Evolutionary conservation across 2,329 filamentous ascomycete genomes (phyloP).

Genomic region (Helotiales sp.): DNA sequence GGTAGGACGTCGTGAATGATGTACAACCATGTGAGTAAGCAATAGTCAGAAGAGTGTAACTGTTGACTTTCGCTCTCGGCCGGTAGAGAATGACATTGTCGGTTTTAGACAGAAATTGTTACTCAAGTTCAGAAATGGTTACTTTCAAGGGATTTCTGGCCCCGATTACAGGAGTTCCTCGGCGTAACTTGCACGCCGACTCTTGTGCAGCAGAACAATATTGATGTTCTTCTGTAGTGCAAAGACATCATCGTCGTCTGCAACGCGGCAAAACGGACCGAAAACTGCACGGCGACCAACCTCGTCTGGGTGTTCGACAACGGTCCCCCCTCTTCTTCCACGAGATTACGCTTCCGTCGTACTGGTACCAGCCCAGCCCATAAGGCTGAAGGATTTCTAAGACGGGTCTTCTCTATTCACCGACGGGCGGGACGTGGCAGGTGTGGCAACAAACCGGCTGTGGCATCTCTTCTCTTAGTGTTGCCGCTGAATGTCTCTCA

Average conservation of each 20-base stretch:
- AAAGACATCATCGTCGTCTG: slow-evolving; percentile 7
- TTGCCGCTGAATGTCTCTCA: not conserved
- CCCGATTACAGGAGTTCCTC: not conserved
- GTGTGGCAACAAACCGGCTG: not conserved
- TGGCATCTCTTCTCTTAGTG: not conserved
- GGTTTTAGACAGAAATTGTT: not conserved
- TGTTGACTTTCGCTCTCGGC: not conserved
- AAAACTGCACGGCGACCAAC: slow-evolving; percentile 1
- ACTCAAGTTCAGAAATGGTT: not conserved
- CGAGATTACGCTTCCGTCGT: slow-evolving; percentile 6
- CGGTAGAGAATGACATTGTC: not conserved
- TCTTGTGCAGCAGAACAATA: slow-evolving; percentile 12
- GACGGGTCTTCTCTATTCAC: slow-evolving; percentile 1
- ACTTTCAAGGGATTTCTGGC: not conserved
- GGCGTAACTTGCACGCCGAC: slow-evolving; percentile 2
- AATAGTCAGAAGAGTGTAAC: not conserved
- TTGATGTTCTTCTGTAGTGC: slow-evolving; percentile 7
- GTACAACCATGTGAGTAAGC: not conserved
- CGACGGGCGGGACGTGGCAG: not conserved
- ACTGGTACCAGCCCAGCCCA: not conserved
- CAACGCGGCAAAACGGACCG: slow-evolving; percentile 7
- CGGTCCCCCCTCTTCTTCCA: not conserved
- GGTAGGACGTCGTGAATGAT: not conserved
- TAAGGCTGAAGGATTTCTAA: slow-evolving; percentile 18
- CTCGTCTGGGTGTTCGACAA: not conserved